Evolutionary conservation across 306 rosid genomes (phyloP), one percentile per base, ranked within the genome.

Genomic region (Gynostemma pentaphyllum): DNA sequence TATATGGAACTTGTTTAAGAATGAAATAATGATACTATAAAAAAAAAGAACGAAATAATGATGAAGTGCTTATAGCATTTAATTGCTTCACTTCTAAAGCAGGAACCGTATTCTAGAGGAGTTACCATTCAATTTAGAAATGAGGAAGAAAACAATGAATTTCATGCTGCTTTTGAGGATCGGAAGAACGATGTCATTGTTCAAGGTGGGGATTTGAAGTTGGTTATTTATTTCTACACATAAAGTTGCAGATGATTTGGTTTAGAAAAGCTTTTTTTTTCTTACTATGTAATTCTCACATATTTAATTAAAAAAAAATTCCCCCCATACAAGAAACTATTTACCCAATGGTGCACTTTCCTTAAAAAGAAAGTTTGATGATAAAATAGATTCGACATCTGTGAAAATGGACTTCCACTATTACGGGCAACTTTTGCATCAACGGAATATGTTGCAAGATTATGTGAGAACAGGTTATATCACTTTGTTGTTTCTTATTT

Each of bases 361-460:
- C 66, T 64, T 76, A 42, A 87, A 80, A 79, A 75, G 92, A 87
- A 91, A 85, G 72, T 91, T 91, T 72, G 98, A 88, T 71, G 87
- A 85, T 44, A 91, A 91, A 79, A 91, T 88, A 70, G 98, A 91
- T 67, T 13, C 86, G n/a, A 87, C 98, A 40, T 85, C 98, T 72
- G 83, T 96, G 21, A 91, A 91, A 75, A 85, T 88, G 98, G 85
- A 91, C 74, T 91, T 91, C 72, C 98, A 91, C 77, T 91, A 91
- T 70, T 91, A 91, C 71, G 98, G 95, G 52, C 98, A 91, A 68
- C 82, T 91, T 68, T 72, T 91, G 37, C 98, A 91, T 74, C 98
- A 88, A 77, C 98, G 88, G 71, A 91, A 91, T 80, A 87, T 91
- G 98, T 71, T 91, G 70, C 96, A 87, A 80, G 98, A 88, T 79